Base-by-base conservation (phyloP, 2,329 filamentous ascomycete species). In the Allantophomopsis lycopodina region DNA sequence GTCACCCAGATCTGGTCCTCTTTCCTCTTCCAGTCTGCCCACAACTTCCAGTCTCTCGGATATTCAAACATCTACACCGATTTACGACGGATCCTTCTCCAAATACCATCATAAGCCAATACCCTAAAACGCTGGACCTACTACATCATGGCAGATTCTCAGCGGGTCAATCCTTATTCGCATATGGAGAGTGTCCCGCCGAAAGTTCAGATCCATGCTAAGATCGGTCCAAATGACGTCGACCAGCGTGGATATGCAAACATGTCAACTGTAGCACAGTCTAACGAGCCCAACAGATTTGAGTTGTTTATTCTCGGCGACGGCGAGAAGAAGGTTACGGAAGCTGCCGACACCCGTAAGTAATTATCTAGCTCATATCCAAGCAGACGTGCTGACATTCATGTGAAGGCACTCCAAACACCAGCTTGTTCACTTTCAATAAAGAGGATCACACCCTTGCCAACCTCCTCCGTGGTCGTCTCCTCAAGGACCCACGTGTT, bases 391-490 rank as follows among this genome's bases (percentile, higher is more conserved):
- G 14, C 37, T 44, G 15, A 42, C n/a, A 7, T 32, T 16, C n/a
- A 36, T 23, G 38, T 30, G 32, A 43, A 91, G 87, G 86, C 55
- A 87, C 94, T 57, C 85, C 89, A 16, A 94, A 94, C 58, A 87
- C 84, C n/a, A 83, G 86, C 8, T 83, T 95, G 61, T 98, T 98
- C 65, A 78, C 85, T 43, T 79, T 98, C 63, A 85, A 86, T 63
- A 96, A 95, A 61, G 91, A 98, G 60, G 91, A 98, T 53, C 89
- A 95, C 63, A 95, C 89, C 1, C 74, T 98, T 18, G 91, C 81
- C 51, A 95, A 98, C 60, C 71, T 98, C 41, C 72, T 98, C 41
- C 75, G 82, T 36, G 79, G 85, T 54, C 84, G 89, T 53, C 80
- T 98, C 42, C 79, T 91, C 64, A 79, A 83, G 58, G 82, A 85